A percentile compares a stretch with the other conserved stretches of the same genome.
phyloP scores from a whole-genome alignment of 2,329 filamentous ascomycete genomes.

The Diaporthe sp. region DNA sequence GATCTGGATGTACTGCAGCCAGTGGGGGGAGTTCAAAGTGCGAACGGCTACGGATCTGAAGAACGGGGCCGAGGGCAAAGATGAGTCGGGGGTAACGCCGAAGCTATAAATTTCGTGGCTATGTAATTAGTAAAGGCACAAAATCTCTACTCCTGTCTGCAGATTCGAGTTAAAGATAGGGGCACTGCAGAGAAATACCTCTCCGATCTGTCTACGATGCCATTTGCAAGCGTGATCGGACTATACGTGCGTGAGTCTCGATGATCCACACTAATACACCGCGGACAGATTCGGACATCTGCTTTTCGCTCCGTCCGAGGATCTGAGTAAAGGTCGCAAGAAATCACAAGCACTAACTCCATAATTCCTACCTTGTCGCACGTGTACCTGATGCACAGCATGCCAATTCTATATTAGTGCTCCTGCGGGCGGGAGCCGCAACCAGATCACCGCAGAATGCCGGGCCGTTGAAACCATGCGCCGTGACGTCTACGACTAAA shows the following conservation, averaged over 20 bases:
- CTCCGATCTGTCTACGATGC: neutral
- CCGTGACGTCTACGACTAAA: slow-evolving; percentile 18
- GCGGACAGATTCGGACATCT: slow-evolving; percentile 23
- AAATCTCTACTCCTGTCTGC: neutral
- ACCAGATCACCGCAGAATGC: neutral
- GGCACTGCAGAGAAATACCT: neutral
- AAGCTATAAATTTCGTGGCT: neutral
- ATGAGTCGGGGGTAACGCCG: neutral
- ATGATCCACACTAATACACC: neutral
- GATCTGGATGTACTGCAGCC: slow-evolving; percentile 22
- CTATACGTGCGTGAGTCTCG: neutral
- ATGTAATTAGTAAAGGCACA: too few species aligned
- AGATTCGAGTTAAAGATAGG: neutral
- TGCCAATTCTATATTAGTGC: neutral
- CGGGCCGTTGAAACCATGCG: slow-evolving; percentile 3
- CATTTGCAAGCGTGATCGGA: neutral
- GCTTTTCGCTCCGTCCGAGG: neutral
- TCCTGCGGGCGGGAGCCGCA: neutral
- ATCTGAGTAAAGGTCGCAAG: neutral
- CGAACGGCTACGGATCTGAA: neutral
- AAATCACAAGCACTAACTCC: neutral
- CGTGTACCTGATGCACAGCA: too few species aligned
- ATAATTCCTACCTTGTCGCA: neutral
- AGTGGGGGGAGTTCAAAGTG: neutral
- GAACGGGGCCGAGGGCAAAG: neutral